Conservation (phyloP, 495 filamentous ascomycete genomes). For the Aspergillus baeticus region DNA sequence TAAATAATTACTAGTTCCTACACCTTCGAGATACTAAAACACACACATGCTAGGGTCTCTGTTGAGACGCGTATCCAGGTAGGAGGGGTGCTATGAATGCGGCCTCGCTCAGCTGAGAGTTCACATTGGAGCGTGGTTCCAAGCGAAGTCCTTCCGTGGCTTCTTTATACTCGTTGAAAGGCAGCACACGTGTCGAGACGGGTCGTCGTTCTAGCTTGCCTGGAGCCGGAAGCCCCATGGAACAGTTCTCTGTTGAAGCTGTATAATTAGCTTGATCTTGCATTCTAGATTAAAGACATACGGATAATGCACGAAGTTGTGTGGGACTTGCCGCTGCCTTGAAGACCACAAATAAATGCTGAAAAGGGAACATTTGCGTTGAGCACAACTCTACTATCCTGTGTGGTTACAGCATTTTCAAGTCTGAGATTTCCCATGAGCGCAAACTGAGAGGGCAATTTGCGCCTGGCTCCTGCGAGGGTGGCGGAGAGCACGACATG, state of each 20-base stretch:
- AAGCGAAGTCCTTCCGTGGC: too few relatives aligned
- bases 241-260: slow-evolving; percentile 54
- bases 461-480: slow-evolving; percentile 9
- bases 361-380: slow-evolving; percentile 69
- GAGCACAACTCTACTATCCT: slow-evolving; percentile 21
- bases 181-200: slow-evolving; percentile 65
- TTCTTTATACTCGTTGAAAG: slow-evolving; percentile 67
- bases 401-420: not conserved
- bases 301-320: slow-evolving; percentile 67
- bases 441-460: slow-evolving; percentile 23
- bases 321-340: slow-evolving; percentile 76
- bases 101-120: slow-evolving; percentile 60
- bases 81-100: slow-evolving; percentile 59
- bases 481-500: slow-evolving; percentile 19
- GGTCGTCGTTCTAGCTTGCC: slow-evolving; percentile 47
- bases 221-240: slow-evolving; percentile 39
- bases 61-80: slow-evolving; percentile 17
- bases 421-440: slow-evolving; percentile 18
- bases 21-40: slow-evolving; percentile 51
- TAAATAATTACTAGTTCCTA: slow-evolving; percentile 17
- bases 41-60: slow-evolving; percentile 40
- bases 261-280: not conserved
- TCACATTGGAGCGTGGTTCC: slow-evolving; percentile 49
- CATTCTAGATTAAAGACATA: slow-evolving; percentile 40
- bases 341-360: slow-evolving; percentile 76